Evolutionary conservation across 1,139 yeast species (phyloP).

Genomic region (Geotrichum candidum): DNA sequence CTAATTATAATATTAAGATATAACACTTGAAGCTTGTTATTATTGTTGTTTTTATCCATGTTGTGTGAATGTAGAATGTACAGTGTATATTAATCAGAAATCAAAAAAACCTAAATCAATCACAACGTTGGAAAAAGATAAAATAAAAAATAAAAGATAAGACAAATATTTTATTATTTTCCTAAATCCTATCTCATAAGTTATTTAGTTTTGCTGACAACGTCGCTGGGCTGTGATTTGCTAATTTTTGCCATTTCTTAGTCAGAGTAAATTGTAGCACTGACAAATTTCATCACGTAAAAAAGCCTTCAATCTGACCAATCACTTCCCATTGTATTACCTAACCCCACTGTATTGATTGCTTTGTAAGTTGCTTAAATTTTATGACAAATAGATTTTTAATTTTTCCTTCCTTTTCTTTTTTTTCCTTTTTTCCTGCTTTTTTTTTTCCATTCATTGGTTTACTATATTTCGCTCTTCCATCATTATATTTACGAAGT

Average conservation of each 20-base stretch:
- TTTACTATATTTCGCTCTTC: not conserved
- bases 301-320: slow-evolving; percentile 2
- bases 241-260: not conserved
- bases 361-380: not conserved
- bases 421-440: not conserved
- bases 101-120: not conserved
- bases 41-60: not conserved
- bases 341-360: not conserved
- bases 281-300: slow-evolving; percentile 9
- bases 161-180: too few relatives aligned
- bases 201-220: not conserved
- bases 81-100: not conserved
- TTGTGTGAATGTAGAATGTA: not conserved
- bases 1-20: not conserved
- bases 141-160: too few relatives aligned
- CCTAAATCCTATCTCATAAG: too few relatives aligned
- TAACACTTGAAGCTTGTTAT: not conserved
- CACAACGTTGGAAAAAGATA: not conserved
- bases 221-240: not conserved
- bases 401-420: not conserved
- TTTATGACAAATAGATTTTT: not conserved
- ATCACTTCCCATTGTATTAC: not conserved
- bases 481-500: not conserved
- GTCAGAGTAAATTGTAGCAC: not conserved
- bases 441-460: not conserved